phyloP scores from a whole-genome alignment of 1,284 basidiomycete species.

The Trichosporon ovoides region DNA sequence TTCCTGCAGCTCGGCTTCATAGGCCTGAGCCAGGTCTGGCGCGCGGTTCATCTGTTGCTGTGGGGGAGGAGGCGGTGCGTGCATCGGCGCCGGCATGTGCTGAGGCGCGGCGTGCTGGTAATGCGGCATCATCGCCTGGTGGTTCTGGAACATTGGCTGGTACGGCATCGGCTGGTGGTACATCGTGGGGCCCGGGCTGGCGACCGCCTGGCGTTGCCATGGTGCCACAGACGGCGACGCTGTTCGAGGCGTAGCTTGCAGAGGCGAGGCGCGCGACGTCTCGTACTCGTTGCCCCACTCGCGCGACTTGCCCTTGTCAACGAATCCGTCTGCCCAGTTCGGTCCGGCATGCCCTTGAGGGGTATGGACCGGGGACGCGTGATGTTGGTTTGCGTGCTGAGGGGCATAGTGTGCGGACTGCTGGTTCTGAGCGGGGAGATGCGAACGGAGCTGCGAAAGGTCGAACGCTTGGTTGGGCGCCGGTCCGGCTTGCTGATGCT shows the following conservation, averaged over 20 bases:
- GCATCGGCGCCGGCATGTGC: not conserved
- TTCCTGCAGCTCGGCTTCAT: conserved; percentile 6
- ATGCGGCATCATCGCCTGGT: conserved; percentile 8
- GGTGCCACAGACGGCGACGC: conserved; percentile 16
- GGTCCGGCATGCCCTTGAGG: not conserved
- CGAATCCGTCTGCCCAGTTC: conserved; percentile 27
- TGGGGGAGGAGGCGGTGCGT: conserved; percentile 1
- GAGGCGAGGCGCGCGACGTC: conserved; percentile 4
- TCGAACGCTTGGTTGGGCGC: conserved; percentile 30
- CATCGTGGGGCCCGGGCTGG: conserved; percentile 8
- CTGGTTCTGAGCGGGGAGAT: conserved; percentile 24
- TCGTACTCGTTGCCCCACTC: conserved; percentile 29
- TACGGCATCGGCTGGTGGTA: conserved; percentile 11
- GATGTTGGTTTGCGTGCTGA: conserved; percentile 1
- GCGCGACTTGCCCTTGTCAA: conserved; percentile 19
- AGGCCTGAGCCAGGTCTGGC: not conserved
- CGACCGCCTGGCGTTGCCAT: conserved; percentile 14
- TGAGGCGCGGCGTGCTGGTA: conserved; percentile 1
- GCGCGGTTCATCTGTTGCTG: not conserved
- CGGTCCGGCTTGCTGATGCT: not conserved
- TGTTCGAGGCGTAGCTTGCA: not conserved
- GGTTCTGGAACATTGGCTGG: conserved; percentile 5
- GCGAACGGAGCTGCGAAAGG: conserved; percentile 35
- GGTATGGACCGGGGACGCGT: not conserved
- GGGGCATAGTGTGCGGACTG: conserved; percentile 5